These are phyloP conservation scores for Cladosporium austrohemisphaericum DNA, from an alignment of 2,329 filamentous ascomycete species.

Conservation along the genomic window DNA sequence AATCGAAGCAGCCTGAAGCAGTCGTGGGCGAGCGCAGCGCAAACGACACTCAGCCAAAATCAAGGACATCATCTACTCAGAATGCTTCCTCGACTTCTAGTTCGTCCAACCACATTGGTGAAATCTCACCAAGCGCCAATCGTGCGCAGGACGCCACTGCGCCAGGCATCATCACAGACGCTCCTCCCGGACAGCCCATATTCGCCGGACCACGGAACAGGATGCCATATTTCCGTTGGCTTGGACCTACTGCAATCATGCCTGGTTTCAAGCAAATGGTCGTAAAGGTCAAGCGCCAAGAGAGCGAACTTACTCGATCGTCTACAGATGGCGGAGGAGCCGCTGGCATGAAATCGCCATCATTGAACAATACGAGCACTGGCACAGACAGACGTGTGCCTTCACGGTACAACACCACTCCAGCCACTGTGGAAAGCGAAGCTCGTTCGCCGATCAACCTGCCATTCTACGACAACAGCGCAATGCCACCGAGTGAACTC, in stretches of 20 bases:
- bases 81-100: neutral
- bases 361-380: constrained; percentile 9
- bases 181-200: constrained; percentile 19
- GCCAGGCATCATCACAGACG: neutral
- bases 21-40: neutral
- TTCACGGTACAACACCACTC: constrained; percentile 20
- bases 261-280: constrained; percentile 94
- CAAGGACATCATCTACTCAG: neutral
- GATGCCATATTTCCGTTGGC: constrained; percentile 87
- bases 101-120: neutral
- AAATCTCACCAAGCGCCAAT: neutral
- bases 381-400: constrained; percentile 17
- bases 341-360: constrained; percentile 27
- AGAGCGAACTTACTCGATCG: constrained; percentile 57
- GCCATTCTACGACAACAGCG: constrained; percentile 74
- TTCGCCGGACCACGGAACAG: constrained; percentile 49
- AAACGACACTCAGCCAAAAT: neutral
- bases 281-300: constrained; percentile 65
- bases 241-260: constrained; percentile 85
- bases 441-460: constrained; percentile 42
- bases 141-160: neutral
- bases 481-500: constrained; percentile 66
- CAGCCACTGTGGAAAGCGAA: constrained; percentile 34
- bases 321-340: constrained; percentile 41
- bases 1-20: neutral